These are phyloP conservation scores for Pythium sp. DNA, from an alignment of 352 stramenopile genomes.

Conservation along the genomic window DNA sequence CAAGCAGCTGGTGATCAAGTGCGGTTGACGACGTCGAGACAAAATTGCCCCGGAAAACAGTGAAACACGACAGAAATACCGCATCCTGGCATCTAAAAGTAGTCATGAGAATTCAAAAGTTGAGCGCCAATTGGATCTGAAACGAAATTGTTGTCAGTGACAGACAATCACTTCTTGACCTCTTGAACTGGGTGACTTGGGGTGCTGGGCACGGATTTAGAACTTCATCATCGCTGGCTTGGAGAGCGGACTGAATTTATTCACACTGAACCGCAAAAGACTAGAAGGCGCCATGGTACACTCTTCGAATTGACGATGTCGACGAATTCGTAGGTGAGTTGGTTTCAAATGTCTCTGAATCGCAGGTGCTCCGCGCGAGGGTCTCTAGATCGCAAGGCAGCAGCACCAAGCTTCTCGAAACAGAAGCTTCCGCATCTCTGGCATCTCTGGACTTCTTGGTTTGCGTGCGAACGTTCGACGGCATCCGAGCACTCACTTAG, in stretches of 20 bases:
- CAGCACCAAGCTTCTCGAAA: neutral
- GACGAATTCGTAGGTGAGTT: slow-evolving; percentile 2
- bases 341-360: neutral
- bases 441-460: neutral
- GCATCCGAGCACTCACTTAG: neutral
- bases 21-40: too few relatives aligned
- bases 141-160: too few relatives aligned
- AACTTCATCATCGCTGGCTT: too few relatives aligned
- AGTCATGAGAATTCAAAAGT: too few relatives aligned
- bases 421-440: neutral
- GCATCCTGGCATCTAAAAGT: too few relatives aligned
- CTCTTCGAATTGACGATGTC: neutral
- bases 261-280: neutral
- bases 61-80: too few relatives aligned
- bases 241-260: neutral
- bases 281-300: slow-evolving; percentile 5
- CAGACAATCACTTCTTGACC: too few relatives aligned
- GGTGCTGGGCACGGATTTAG: too few relatives aligned
- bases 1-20: neutral
- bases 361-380: slow-evolving; percentile 1
- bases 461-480: neutral
- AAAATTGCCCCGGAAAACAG: too few relatives aligned
- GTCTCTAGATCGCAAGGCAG: neutral
- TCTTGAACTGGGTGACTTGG: too few relatives aligned
- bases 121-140: too few relatives aligned